Evolutionary conservation across 2,329 filamentous ascomycete species (phyloP).

Genomic region (Trichoderma lentiforme): DNA sequence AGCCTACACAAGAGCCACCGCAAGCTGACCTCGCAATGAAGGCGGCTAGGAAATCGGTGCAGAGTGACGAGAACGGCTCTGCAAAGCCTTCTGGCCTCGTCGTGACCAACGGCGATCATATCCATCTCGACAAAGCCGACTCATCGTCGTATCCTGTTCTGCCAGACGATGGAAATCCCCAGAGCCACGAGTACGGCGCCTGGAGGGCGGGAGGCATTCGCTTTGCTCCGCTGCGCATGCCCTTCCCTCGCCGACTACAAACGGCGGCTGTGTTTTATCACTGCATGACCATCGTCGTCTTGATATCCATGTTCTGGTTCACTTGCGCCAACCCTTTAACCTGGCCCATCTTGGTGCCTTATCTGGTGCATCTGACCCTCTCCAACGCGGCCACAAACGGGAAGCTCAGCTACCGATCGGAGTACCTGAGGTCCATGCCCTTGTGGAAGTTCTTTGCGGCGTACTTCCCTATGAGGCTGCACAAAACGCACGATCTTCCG

Average conservation of each 20-base stretch:
- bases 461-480: conserved; percentile 86
- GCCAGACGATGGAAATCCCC: conserved; percentile 20
- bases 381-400: conserved; percentile 77
- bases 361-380: conserved; percentile 78
- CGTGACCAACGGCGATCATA: conserved; percentile 16
- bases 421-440: conserved; percentile 67
- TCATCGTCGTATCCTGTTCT: conserved; percentile 29
- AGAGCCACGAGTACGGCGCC: conserved; percentile 28
- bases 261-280: conserved; percentile 76
- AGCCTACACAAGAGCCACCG: neutral
- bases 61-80: neutral
- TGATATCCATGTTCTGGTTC: conserved; percentile 81
- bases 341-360: conserved; percentile 76
- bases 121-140: neutral
- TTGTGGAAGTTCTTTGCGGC: conserved; percentile 87
- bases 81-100: neutral
- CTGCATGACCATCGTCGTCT: conserved; percentile 65
- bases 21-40: neutral
- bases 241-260: conserved; percentile 67
- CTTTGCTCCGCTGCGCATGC: conserved; percentile 78
- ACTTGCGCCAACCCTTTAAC: conserved; percentile 86
- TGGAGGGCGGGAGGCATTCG: conserved; percentile 58
- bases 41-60: neutral
- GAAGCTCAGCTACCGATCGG: conserved; percentile 68
- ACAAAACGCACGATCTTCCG: conserved; percentile 77